Evolutionary conservation across 768 basidiomycete species (phyloP), one percentile per base, ranked within the genome.

Genomic region (Leccinum uliginosum): DNA sequence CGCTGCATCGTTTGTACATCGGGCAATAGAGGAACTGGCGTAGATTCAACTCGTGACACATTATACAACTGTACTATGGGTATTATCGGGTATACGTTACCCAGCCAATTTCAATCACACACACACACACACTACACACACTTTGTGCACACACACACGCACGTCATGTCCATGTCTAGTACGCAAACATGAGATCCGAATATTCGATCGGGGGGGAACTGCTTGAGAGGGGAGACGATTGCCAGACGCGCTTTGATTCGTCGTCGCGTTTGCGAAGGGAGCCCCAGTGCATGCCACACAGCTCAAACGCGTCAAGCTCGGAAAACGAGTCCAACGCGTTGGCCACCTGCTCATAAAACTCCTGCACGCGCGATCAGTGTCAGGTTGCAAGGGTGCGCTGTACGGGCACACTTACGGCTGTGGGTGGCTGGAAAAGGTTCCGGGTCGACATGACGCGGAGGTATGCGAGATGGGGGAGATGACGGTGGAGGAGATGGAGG

Each of bases 231-330:
- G 82, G 75, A 46, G 78, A 75, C 1, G 82, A 80, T 67, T 80
- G 79, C 84, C 83, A 85, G 6, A 78, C 72, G 29, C 75, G 74
- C 58, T 75, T 78, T 38, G 75, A 67, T 30, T 78, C 74, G 49
- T 75, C 67, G 52, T 73, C 66, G 60, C 77, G 76, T 60, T 71
- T 75, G 47, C 71, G 75, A n/a, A 78, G 76, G 6, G 82, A 83
- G 49, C 80, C 77, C 87, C 88, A 91, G 61, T 85, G 86, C 73
- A 90, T 82, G 32, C 89, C 89, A 48, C 80, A 85, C 27, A 91
- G 80, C 67, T 90, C 89, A 64, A 89, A 89, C 47, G 81, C 80
- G 59, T 79, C 74, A 34, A 91, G 78, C 54, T 80, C 72, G n/a
- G 81, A 73, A 59, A 91, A 79, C 8, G 78, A 78, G n/a, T 78